Evolutionary conservation across 1,284 basidiomycete genomes (phyloP).

Genomic region (Austroboletus olivaceoglutinosus): DNA sequence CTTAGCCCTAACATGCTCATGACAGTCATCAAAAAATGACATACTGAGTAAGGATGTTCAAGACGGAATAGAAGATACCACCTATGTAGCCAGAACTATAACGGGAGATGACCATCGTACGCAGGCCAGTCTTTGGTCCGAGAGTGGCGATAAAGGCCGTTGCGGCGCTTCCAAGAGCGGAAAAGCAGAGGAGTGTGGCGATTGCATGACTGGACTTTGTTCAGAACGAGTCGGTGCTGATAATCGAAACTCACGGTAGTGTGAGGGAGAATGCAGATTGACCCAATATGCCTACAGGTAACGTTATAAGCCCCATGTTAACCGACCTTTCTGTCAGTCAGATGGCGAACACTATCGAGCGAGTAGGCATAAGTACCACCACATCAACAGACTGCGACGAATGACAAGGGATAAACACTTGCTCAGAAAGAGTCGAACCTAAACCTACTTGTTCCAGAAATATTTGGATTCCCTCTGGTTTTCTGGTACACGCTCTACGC

Average conservation of each 20-base stretch:
- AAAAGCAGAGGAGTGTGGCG: conserved; percentile 45
- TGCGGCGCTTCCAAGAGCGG: conserved; percentile 39
- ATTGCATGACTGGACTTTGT: conserved; percentile 37
- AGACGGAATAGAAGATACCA: conserved; percentile 52
- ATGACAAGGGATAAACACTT: conserved; percentile 9
- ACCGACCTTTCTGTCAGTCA: conserved; percentile 41
- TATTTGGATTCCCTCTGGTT: conserved; percentile 40
- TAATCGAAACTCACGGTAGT: conserved; percentile 38
- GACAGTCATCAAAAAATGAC: conserved; percentile 7
- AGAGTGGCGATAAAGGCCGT: conserved; percentile 56
- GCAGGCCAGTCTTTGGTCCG: conserved; percentile 39
- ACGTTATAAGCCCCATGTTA: conserved; percentile 50
- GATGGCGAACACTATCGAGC: neutral
- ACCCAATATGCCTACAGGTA: conserved; percentile 57
- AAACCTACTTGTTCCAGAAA: conserved; percentile 48
- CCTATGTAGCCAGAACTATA: conserved; percentile 59
- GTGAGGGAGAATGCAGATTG: conserved; percentile 53
- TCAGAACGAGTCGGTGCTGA: neutral
- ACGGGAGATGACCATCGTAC: conserved; percentile 51
- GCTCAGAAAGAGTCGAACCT: conserved; percentile 1
- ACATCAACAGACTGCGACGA: conserved; percentile 39
- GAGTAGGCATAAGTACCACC: conserved; percentile 43
- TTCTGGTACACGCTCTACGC: conserved; percentile 54
- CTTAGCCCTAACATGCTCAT: neutral
- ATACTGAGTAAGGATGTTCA: conserved; percentile 59